Evolutionary conservation across 2,329 filamentous ascomycete genomes (phyloP).

Genomic region (Plenodomus biglobosus): DNA sequence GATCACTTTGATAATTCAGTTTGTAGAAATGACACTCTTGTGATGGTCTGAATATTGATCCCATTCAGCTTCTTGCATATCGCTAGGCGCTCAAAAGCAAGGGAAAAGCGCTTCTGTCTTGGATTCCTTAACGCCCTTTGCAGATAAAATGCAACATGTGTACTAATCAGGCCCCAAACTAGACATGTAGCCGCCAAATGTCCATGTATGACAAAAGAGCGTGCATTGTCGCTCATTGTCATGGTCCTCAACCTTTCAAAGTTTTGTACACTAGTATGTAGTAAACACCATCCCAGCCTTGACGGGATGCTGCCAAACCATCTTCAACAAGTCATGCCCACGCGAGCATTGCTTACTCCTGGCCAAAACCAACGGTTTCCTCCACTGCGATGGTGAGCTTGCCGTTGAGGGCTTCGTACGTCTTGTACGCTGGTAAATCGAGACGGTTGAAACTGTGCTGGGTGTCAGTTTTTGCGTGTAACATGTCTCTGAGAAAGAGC

Average conservation of each 20-base stretch:
- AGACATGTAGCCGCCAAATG: not conserved
- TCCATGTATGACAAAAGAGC: not conserved
- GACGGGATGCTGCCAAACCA: not conserved
- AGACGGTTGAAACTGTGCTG: conserved; percentile 85
- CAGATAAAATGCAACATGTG: not conserved
- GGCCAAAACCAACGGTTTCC: conserved; percentile 97
- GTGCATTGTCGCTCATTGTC: not conserved
- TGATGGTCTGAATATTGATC: not conserved
- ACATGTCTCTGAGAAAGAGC: not conserved
- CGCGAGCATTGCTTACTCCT: conserved; percentile 64
- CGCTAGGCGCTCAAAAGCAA: not conserved
- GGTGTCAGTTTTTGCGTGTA: conserved; percentile 17
- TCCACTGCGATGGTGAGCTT: conserved; percentile 97
- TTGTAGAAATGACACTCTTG: not conserved
- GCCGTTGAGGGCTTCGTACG: conserved; percentile 76
- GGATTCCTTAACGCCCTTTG: not conserved
- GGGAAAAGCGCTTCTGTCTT: not conserved
- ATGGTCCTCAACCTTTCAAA: not conserved
- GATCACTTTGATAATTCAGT: too few species aligned
- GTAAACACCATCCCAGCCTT: not conserved
- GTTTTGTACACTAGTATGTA: not conserved
- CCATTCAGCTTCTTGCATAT: not conserved
- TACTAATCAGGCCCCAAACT: not conserved
- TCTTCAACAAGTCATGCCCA: not conserved
- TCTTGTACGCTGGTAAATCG: conserved; percentile 92